Evolutionary conservation across 495 filamentous ascomycete genomes (phyloP).

Genomic region (Melanomma pulvis-pyrius): DNA sequence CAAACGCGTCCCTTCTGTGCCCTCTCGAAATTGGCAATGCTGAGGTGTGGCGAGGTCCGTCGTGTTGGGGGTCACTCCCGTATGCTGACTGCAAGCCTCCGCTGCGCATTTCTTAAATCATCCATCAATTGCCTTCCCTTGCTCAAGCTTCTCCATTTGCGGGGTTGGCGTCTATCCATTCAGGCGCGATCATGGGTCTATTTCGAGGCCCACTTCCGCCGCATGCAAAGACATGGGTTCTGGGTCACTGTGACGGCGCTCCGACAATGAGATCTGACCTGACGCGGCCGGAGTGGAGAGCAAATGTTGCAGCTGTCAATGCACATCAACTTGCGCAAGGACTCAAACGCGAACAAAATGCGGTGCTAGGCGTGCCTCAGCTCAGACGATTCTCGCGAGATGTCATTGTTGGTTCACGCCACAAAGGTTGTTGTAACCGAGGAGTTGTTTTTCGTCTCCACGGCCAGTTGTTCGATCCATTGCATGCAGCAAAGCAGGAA

Average conservation of each 20-base stretch:
- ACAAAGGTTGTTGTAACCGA: background rate
- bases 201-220: constrained; percentile 16
- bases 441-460: background rate
- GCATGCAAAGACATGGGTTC: constrained; percentile 17
- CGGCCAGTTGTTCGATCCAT: background rate
- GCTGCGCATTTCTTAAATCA: constrained; percentile 24
- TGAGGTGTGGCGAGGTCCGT: constrained; percentile 9
- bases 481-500: constrained; percentile 30
- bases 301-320: background rate
- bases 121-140: constrained; percentile 20
- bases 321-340: constrained; percentile 13
- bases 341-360: background rate
- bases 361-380: constrained; percentile 18
- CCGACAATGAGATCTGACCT: constrained; percentile 8
- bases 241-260: constrained; percentile 17
- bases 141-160: constrained; percentile 20
- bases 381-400: background rate
- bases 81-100: constrained; percentile 21
- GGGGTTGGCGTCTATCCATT: constrained; percentile 30
- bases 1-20: constrained; percentile 15
- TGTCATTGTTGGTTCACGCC: background rate
- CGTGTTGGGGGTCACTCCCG: constrained; percentile 9
- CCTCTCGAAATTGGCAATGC: constrained; percentile 22
- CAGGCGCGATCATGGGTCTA: constrained; percentile 22
- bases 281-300: constrained; percentile 7